phyloP scores from a whole-genome alignment of 2,329 filamentous ascomycete genomes.

The Cucurbitaria berberidis region DNA sequence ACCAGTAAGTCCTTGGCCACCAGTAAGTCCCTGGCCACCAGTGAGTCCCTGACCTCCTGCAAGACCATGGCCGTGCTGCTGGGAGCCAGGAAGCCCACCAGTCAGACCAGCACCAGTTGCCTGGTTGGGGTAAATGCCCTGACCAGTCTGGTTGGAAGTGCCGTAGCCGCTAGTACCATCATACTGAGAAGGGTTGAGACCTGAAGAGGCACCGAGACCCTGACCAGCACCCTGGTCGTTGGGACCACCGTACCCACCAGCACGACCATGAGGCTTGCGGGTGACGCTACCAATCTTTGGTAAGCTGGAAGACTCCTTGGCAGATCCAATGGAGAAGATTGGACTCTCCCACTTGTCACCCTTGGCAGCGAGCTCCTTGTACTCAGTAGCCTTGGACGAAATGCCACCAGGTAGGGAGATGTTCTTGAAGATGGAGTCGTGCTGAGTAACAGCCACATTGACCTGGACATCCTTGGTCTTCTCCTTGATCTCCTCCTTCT shows the following conservation, averaged over 20 bases:
- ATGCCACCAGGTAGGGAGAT: constrained; percentile 87
- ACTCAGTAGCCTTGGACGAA: constrained; percentile 91
- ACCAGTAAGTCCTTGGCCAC: neutral
- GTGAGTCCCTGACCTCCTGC: constrained; percentile 4
- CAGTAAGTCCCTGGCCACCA: constrained; percentile 7
- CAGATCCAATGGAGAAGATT: constrained; percentile 85
- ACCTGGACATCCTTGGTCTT: constrained; percentile 70
- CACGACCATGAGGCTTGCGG: constrained; percentile 64
- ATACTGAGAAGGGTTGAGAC: constrained; percentile 24
- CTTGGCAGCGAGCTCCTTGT: constrained; percentile 83
- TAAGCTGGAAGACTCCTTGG: constrained; percentile 73
- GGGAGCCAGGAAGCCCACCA: neutral
- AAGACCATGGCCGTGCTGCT: neutral
- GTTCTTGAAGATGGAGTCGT: constrained; percentile 91
- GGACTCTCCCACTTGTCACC: constrained; percentile 95
- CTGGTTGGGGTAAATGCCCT: neutral
- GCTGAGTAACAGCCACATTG: constrained; percentile 82
- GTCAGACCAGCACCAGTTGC: neutral
- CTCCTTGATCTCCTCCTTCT: constrained; percentile 65
- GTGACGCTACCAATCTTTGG: constrained; percentile 62
- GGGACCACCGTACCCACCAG: constrained; percentile 39
- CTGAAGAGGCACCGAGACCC: constrained; percentile 20
- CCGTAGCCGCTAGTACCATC: constrained; percentile 17
- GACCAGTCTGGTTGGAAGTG: constrained; percentile 2
- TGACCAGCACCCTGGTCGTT: constrained; percentile 12